Percentiles rank a stretch among this genome's conserved stretches.
Evolutionary conservation across 768 basidiomycete genomes (phyloP).

Genomic region (Suillus sp.): DNA sequence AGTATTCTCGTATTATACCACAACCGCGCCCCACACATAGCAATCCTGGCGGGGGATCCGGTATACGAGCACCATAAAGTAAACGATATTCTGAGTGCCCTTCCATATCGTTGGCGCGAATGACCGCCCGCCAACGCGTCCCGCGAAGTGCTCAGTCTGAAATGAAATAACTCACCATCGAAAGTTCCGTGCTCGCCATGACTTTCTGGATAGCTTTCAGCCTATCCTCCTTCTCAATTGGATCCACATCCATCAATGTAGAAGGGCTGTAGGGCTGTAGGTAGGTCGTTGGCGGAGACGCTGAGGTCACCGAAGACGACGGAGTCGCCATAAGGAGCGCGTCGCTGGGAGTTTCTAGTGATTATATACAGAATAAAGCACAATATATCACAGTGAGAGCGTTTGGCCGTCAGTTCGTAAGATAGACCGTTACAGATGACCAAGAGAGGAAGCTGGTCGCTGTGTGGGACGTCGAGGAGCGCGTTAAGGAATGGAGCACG

Average conservation of each 20-base stretch:
- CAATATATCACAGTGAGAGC: conserved; percentile 22
- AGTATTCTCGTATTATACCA: conserved; percentile 19
- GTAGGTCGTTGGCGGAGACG: conserved; percentile 74
- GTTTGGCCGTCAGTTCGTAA: conserved; percentile 11
- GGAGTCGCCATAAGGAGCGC: conserved; percentile 69
- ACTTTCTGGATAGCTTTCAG: conserved; percentile 75
- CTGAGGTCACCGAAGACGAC: conserved; percentile 79
- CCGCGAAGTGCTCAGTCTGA: conserved; percentile 22
- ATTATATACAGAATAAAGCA: conserved; percentile 21
- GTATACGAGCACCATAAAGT: conserved; percentile 10
- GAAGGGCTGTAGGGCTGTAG: conserved; percentile 46
- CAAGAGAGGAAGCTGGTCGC: conserved; percentile 38
- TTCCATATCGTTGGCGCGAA: conserved; percentile 25
- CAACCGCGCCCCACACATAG: conserved; percentile 15
- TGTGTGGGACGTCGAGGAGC: conserved; percentile 41
- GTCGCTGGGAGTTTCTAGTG: conserved; percentile 21
- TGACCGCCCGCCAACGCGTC: conserved; percentile 50
- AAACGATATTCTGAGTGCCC: conserved; percentile 13
- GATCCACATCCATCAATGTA: conserved; percentile 43
- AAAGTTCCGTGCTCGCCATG: conserved; percentile 75
- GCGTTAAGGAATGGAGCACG: conserved; percentile 38
- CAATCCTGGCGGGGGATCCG: conserved; percentile 15
- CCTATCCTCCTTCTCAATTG: conserved; percentile 57
- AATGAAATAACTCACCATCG: conserved; percentile 62
- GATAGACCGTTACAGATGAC: conserved; percentile 33